Evolutionary conservation across 805 yeast genomes (phyloP), one percentile per base, ranked within the genome.

Genomic region (Starmerella powellii): DNA sequence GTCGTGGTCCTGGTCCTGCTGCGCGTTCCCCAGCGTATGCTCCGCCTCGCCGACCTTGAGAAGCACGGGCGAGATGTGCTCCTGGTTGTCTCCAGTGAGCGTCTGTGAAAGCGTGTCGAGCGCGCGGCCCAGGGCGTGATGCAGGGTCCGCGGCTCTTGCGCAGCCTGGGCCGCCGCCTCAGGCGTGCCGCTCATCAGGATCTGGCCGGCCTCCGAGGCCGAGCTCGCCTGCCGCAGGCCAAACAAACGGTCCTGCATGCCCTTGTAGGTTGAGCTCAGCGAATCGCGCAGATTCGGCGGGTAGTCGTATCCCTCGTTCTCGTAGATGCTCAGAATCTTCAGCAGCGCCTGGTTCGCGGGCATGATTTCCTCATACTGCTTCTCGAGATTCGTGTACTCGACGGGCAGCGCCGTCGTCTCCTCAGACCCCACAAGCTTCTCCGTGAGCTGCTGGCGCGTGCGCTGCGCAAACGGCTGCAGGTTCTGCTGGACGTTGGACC

Each of bases 351-450:
- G 70, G 67, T 80, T 81, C 43, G 82, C 76, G 37, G 70, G 63
- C 64, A 79, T 76, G 60, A 83, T 70, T 45, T 80, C 72, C 53
- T 83, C 94, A 45, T 82, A 74, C 55, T 74, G 76, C 48, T 69
- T 66, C 62, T 84, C 94, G 51, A 83, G 71, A 46, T 76, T 78
- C 40, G 78, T 64, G 59, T 82, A 84, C 60, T 84, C 94, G 44
- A 77, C 75, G 26, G 94, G 94, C 50, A 84, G 70, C 57, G 83
- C 87, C 42, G 88, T 79, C 53, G 81, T 79, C 57, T 84, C 94
- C 40, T 79, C 84, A 30, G 78, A 82, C 51, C 78, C 74, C 37
- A 93, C 93, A 21, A 84, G 71, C 53, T 66, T 73, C 62, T 84
- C 94, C 61, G 82, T 88, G 34, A 84, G 74, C 59, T 79, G 60